Conservation (phyloP, 148 eudicot genomes). For the Linanthus parryae region DNA sequence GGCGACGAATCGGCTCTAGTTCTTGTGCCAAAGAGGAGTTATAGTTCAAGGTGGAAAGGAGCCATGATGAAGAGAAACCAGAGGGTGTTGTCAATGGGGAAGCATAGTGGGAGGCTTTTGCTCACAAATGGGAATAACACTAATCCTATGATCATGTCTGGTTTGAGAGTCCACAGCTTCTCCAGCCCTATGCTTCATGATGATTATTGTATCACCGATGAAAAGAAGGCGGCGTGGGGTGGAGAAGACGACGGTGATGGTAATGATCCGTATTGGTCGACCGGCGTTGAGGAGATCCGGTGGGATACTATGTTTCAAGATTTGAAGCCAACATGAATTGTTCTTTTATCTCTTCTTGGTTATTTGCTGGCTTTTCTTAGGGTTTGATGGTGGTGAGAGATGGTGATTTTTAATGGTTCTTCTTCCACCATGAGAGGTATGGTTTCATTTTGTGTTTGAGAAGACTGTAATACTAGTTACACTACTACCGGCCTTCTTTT, state of each 20-base stretch:
- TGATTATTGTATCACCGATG: too few species aligned
- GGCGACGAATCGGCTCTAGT: constrained; percentile 43
- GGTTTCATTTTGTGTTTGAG: too few species aligned
- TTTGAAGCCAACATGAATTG: constrained; percentile 68
- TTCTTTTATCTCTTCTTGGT: too few species aligned
- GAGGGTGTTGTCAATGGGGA: constrained; percentile 8
- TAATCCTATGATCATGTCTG: constrained; percentile 10
- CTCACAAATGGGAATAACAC: constrained; percentile 29
- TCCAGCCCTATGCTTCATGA: constrained; percentile 51
- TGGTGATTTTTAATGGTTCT: too few species aligned
- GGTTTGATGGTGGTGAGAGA: too few species aligned
- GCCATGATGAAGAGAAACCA: constrained; percentile 21
- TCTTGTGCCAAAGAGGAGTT: constrained; percentile 35
- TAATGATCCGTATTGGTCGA: constrained; percentile 41
- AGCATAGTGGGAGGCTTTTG: constrained; percentile 32
- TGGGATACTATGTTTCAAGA: constrained; percentile 93
- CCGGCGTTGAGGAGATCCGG: constrained; percentile 59
- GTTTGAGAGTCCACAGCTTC: constrained; percentile 13
- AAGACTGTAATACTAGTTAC: too few species aligned
- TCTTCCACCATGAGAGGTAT: too few species aligned
- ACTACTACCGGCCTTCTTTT: too few species aligned
- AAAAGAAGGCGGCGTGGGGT: too few species aligned
- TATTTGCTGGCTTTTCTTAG: too few species aligned
- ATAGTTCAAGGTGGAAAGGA: constrained; percentile 59
- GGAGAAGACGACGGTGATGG: constrained; percentile 12